Evolutionary conservation across 768 basidiomycete species (phyloP).

Genomic region (Rhizopogon sp.): DNA sequence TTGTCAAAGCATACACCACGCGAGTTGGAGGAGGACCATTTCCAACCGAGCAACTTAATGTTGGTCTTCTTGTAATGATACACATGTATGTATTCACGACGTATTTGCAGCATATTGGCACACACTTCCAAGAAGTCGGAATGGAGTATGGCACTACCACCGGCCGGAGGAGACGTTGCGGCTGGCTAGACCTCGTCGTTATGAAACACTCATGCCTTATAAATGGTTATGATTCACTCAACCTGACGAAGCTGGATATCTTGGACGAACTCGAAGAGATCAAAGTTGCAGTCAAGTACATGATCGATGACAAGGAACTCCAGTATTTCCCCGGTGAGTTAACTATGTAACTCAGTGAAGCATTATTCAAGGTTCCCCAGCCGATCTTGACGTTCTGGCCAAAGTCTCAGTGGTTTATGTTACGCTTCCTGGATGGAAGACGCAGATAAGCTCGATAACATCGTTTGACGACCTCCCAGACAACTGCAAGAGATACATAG

Average conservation of each 20-base stretch:
- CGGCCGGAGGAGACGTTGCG: slow-evolving; percentile 87
- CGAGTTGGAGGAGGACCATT: slow-evolving; percentile 98
- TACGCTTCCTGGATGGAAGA: slow-evolving; percentile 89
- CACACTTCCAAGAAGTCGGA: slow-evolving; percentile 90
- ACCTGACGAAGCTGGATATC: slow-evolving; percentile 95
- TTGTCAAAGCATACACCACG: slow-evolving; percentile 97
- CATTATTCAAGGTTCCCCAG: slow-evolving; percentile 30
- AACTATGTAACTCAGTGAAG: neutral
- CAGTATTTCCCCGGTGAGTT: slow-evolving; percentile 80
- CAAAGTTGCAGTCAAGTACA: slow-evolving; percentile 82
- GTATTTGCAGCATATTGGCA: slow-evolving; percentile 60
- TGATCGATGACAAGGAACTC: slow-evolving; percentile 71
- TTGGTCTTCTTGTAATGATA: slow-evolving; percentile 30
- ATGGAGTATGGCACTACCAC: slow-evolving; percentile 91
- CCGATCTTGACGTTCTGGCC: slow-evolving; percentile 79
- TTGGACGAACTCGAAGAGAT: slow-evolving; percentile 83
- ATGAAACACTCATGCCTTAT: slow-evolving; percentile 88
- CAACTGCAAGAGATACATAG: slow-evolving; percentile 81
- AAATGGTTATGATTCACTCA: slow-evolving; percentile 92
- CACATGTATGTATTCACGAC: neutral
- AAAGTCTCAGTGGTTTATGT: slow-evolving; percentile 82
- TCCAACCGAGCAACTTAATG: slow-evolving; percentile 92
- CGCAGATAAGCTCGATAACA: slow-evolving; percentile 58
- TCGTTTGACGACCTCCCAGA: slow-evolving; percentile 75
- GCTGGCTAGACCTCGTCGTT: slow-evolving; percentile 97